Evolutionary conservation across 192 early-diverging fungal species (phyloP).

Genomic region (Entophlyctis luteolus): DNA sequence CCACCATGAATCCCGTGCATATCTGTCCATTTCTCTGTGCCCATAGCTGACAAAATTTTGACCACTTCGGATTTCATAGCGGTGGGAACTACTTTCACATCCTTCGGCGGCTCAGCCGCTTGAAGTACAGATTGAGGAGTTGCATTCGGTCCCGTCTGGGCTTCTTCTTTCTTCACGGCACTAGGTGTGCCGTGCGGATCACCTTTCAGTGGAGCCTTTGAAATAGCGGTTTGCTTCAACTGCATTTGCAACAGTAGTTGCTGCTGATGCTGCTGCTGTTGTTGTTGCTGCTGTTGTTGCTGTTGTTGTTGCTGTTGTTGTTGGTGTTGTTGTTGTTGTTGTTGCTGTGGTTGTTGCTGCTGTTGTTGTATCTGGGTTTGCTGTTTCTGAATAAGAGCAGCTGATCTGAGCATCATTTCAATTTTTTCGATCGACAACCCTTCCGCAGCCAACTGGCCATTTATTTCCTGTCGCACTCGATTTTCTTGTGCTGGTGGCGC

Average conservation of each 20-base stretch:
- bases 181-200: not conserved
- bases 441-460: no score
- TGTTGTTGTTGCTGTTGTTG: conserved; percentile 4
- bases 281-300: not conserved
- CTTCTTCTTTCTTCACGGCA: no score
- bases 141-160: no score
- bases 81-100: not conserved
- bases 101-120: not conserved
- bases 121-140: not conserved
- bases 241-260: not conserved
- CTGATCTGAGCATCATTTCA: no score
- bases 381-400: no score
- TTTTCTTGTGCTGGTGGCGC: no score
- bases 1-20: not conserved
- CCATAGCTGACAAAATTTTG: not conserved
- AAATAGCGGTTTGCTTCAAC: not conserved
- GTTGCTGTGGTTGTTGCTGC: no score
- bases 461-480: no score
- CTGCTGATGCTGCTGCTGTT: not conserved
- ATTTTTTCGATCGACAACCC: no score
- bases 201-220: not conserved
- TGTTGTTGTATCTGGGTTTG: no score
- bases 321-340: not conserved
- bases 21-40: not conserved
- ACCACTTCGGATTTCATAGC: not conserved